Percentiles rank a stretch among this genome's conserved stretches.
These are phyloP conservation scores for Strobilomyces dryophilus DNA, from an alignment of 768 basidiomycete species.

Conservation along the genomic window DNA sequence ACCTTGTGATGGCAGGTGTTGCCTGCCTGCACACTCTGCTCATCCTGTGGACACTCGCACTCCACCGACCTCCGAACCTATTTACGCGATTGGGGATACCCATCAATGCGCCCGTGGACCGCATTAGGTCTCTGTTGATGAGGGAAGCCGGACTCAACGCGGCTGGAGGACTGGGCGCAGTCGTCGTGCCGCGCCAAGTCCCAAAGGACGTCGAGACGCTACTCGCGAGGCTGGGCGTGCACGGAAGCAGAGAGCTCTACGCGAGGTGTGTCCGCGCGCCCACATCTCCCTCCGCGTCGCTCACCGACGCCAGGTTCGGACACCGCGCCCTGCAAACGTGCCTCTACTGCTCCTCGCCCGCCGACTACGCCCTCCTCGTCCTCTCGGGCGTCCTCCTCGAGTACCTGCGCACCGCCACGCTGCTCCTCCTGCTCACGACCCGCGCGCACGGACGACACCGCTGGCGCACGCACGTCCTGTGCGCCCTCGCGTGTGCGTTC, in stretches of 20 bases:
- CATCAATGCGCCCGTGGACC: constrained; percentile 49
- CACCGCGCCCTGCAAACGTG: constrained; percentile 61
- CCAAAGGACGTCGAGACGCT: constrained; percentile 48
- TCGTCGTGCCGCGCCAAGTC: constrained; percentile 28
- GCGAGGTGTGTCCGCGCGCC: constrained; percentile 42
- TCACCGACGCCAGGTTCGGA: constrained; percentile 49
- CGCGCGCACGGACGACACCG: constrained; percentile 37
- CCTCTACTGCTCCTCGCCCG: constrained; percentile 56
- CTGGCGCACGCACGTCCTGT: constrained; percentile 44
- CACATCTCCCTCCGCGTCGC: background rate
- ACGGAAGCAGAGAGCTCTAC: constrained; percentile 56
- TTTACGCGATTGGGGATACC: constrained; percentile 55
- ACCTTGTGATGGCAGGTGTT: constrained; percentile 8
- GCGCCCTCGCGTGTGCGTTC: constrained; percentile 44
- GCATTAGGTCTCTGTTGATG: constrained; percentile 44
- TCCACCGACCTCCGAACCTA: constrained; percentile 53
- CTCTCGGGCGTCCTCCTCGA: constrained; percentile 51
- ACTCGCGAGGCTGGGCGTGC: constrained; percentile 50
- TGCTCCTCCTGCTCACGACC: constrained; percentile 45
- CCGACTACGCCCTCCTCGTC: constrained; percentile 59
- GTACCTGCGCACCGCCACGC: constrained; percentile 53
- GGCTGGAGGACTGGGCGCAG: constrained; percentile 7
- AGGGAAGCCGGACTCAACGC: constrained; percentile 38
- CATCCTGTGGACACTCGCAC: constrained; percentile 12
- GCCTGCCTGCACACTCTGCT: constrained; percentile 16